These are phyloP conservation scores for Boletus vinaceobasis DNA, from an alignment of 768 basidiomycete species.

Conservation along the genomic window DNA sequence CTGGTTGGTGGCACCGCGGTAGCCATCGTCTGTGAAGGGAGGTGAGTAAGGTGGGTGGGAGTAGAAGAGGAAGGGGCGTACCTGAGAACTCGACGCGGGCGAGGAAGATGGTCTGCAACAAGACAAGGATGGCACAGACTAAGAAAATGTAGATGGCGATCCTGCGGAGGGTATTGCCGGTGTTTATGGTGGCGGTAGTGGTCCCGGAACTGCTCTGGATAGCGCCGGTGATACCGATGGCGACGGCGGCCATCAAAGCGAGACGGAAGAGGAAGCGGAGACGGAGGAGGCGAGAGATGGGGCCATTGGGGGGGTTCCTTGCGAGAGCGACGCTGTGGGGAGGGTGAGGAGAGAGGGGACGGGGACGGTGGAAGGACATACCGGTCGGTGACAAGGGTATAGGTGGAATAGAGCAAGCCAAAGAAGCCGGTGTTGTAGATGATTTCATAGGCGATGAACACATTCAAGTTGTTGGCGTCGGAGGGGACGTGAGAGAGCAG, in stretches of 20 bases:
- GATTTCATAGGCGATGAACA: constrained; percentile 29
- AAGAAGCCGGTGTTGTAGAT: constrained; percentile 37
- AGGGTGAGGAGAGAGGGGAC: neutral
- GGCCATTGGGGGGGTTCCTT: constrained; percentile 15
- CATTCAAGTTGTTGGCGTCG: constrained; percentile 19
- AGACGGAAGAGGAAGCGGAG: constrained; percentile 24
- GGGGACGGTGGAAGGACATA: constrained; percentile 7
- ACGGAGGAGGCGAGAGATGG: constrained; percentile 16
- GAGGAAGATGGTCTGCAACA: constrained; percentile 17
- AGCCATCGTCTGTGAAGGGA: constrained; percentile 6
- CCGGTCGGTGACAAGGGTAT: constrained; percentile 29
- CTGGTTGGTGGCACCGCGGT: neutral
- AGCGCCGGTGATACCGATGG: constrained; percentile 28
- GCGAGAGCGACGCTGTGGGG: constrained; percentile 10
- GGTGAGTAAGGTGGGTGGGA: neutral
- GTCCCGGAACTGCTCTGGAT: constrained; percentile 11
- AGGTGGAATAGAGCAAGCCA: constrained; percentile 27
- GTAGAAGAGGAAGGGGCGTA: neutral
- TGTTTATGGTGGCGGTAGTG: neutral
- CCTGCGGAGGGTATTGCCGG: constrained; percentile 26
- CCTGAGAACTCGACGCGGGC: constrained; percentile 16
- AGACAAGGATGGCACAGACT: constrained; percentile 21
- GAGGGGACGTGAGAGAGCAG: constrained; percentile 12
- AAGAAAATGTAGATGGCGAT: constrained; percentile 31
- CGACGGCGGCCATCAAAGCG: constrained; percentile 23